These are phyloP conservation scores for Malus orientalis DNA, from an alignment of 306 rosid species.

Conservation along the genomic window DNA sequence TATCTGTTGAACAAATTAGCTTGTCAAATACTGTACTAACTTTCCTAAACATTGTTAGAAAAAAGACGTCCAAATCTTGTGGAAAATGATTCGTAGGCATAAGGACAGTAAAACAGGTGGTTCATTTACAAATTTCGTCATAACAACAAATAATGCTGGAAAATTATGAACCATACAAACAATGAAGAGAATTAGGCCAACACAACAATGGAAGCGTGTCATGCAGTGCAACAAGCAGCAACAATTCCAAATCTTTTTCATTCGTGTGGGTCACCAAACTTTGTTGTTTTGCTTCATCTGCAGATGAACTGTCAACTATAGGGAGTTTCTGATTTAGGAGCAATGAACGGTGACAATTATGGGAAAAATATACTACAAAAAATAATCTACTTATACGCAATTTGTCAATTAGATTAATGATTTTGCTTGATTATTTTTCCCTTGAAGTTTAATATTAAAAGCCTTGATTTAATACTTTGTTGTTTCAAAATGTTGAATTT, in stretches of 20 bases:
- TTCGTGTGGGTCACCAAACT: conserved; percentile 4
- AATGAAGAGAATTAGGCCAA: not conserved
- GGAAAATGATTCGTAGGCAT: not conserved
- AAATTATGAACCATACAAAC: conserved; percentile 36
- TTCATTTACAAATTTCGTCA: not conserved
- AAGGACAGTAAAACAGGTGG: not conserved
- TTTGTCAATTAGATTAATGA: not conserved
- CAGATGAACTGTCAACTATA: not conserved
- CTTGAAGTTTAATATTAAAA: too few species aligned
- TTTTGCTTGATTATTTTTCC: not conserved
- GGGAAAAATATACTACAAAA: too few species aligned
- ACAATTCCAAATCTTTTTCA: not conserved
- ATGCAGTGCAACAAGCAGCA: conserved; percentile 1
- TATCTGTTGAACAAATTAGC: too few species aligned
- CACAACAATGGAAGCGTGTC: conserved; percentile 16
- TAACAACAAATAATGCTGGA: conserved; percentile 18
- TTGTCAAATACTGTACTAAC: too few species aligned
- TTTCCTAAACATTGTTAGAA: not conserved
- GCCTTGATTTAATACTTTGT: not conserved
- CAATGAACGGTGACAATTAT: not conserved
- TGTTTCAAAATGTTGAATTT: not conserved
- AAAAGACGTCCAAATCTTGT: not conserved
- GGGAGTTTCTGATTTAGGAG: too few species aligned
- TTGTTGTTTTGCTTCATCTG: conserved; percentile 4
- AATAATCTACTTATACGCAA: not conserved